These are phyloP conservation scores for Monosporascus sp. DNA, from an alignment of 2,329 filamentous ascomycete species.

Conservation along the genomic window DNA sequence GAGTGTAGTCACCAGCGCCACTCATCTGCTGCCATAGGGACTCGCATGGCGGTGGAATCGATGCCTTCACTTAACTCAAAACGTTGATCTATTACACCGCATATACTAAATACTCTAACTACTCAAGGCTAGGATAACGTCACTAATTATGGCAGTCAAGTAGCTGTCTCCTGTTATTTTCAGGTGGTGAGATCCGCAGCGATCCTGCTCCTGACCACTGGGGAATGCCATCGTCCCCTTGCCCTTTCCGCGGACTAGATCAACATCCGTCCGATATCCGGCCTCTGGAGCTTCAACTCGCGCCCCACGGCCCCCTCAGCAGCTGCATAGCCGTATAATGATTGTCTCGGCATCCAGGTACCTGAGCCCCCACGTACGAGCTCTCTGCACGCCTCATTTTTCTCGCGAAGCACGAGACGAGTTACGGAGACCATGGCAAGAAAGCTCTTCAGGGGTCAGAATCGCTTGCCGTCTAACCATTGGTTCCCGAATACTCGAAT, in stretches of 20 bases:
- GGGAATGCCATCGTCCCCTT: not conserved
- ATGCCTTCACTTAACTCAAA: not conserved
- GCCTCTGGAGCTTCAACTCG: not conserved
- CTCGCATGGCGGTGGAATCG: slow-evolving; percentile 11
- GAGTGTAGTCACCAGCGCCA: slow-evolving; percentile 18
- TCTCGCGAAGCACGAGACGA: not conserved
- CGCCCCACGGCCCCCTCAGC: not conserved
- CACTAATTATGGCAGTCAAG: not conserved
- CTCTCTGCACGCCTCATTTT: not conserved
- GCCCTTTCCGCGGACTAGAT: not conserved
- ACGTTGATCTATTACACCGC: not conserved
- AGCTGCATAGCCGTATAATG: not conserved
- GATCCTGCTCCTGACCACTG: not conserved
- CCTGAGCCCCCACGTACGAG: not conserved
- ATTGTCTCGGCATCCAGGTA: not conserved
- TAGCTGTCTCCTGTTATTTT: not conserved
- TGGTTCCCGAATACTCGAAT: not conserved
- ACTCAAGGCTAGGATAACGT: not conserved
- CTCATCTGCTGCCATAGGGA: slow-evolving; percentile 18
- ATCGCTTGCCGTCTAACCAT: not conserved
- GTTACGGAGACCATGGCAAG: not conserved
- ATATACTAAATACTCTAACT: not conserved
- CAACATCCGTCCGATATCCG: not conserved
- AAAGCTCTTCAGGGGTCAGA: not conserved
- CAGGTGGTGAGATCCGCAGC: not conserved